phyloP scores from a whole-genome alignment of 495 filamentous ascomycete species.

The Penicillium paxilli region DNA sequence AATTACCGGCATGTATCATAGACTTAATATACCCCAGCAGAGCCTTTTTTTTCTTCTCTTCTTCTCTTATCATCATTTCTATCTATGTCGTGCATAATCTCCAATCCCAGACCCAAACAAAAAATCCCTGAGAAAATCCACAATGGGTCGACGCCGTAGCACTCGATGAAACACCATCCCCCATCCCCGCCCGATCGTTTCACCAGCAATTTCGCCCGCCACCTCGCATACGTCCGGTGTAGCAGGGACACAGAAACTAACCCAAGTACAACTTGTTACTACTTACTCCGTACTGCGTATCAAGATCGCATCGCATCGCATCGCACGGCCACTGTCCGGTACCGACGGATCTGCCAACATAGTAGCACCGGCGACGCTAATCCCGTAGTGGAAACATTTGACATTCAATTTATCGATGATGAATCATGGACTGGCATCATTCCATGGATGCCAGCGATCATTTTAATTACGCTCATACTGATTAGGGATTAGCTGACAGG shows the following conservation, averaged over 20 bases:
- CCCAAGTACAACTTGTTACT: no score
- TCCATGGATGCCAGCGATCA: no score
- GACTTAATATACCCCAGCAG: conserved; percentile 49
- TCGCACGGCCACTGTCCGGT: neutral
- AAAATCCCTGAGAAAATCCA: neutral
- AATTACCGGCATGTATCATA: conserved; percentile 47
- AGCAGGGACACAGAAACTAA: conserved; percentile 7
- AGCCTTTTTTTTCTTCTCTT: no score
- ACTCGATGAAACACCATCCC: conserved; percentile 12
- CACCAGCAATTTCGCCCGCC: conserved; percentile 11
- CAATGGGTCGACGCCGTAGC: neutral
- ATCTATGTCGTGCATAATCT: conserved; percentile 23
- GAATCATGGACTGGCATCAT: conserved; percentile 2
- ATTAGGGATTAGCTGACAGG: no score
- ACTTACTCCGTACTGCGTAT: no score
- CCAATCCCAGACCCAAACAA: conserved; percentile 3
- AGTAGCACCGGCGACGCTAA: neutral
- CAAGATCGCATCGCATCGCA: no score
- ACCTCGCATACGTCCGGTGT: neutral
- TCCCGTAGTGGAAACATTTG: neutral
- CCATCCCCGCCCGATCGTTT: conserved; percentile 20
- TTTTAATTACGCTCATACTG: no score
- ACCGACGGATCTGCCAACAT: neutral
- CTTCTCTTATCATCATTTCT: conserved; percentile 21
- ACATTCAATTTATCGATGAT: neutral